A percentile compares a stretch with the other conserved stretches of the same genome.
Conservation (phyloP, 352 stramenopile species). For the Pythium chondricola region DNA sequence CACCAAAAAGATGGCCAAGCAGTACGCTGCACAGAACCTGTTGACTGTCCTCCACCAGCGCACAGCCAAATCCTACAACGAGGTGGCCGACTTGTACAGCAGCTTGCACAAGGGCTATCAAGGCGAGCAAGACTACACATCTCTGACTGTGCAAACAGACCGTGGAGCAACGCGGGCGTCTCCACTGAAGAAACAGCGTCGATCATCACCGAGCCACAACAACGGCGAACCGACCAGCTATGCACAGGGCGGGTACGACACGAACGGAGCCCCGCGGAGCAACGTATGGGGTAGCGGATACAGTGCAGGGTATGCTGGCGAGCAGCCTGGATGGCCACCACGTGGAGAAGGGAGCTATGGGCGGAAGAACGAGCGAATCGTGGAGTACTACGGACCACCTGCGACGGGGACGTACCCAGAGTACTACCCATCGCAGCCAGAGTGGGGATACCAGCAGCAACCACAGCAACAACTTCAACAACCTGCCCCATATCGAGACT, state of each 20-base stretch:
- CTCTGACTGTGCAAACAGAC: neutral
- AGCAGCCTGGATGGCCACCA: neutral
- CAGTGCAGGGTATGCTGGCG: constrained; percentile 3
- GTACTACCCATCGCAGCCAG: too few species aligned
- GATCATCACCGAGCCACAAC: constrained; percentile 7
- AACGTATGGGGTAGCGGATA: constrained; percentile 3
- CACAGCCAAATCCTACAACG: constrained; percentile 37
- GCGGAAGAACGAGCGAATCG: constrained; percentile 18
- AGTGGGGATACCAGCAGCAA: too few species aligned
- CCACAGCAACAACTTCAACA: too few species aligned
- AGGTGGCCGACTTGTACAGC: constrained; percentile 74
- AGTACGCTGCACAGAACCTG: constrained; percentile 66
- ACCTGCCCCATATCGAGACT: too few species aligned
- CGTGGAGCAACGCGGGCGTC: neutral
- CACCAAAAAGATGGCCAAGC: constrained; percentile 81
- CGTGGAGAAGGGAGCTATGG: constrained; percentile 2
- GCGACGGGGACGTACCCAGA: constrained; percentile 1
- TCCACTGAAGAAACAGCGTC: constrained; percentile 15
- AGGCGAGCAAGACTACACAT: constrained; percentile 16
- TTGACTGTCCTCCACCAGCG: constrained; percentile 59
- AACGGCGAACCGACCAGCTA: neutral
- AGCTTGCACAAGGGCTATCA: constrained; percentile 32
- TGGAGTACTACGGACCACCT: constrained; percentile 17
- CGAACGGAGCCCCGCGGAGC: too few species aligned
- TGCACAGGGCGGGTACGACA: neutral